Evolutionary conservation across 495 filamentous ascomycete species (phyloP).

Genomic region (Cercophora samala): DNA sequence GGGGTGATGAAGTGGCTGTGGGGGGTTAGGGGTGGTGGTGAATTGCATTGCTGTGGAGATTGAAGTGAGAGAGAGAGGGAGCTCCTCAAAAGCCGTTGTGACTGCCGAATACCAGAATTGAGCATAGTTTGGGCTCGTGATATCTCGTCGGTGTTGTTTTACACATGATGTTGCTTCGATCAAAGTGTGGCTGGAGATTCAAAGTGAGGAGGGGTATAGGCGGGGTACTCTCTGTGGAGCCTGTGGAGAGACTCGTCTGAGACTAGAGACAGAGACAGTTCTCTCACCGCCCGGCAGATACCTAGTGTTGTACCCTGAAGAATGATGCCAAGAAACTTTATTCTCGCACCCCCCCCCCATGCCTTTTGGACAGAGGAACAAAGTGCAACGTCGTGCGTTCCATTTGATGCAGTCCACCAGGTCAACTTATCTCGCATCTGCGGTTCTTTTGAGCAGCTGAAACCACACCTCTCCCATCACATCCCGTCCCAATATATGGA

Average conservation of each 20-base stretch:
- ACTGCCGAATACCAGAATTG: not conserved
- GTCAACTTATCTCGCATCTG: not conserved
- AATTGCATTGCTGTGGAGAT: not conserved
- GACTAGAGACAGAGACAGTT: too few relatives aligned
- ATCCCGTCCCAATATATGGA: constrained; percentile 8
- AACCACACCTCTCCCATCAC: constrained; percentile 1
- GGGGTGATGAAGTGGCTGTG: not conserved
- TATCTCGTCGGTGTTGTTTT: not conserved
- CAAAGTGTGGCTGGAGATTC: not conserved
- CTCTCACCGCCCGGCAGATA: not conserved
- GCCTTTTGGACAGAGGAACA: not conserved
- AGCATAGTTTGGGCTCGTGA: not conserved
- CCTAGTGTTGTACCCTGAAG: not conserved
- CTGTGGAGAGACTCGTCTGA: too few relatives aligned
- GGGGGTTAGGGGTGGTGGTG: not conserved
- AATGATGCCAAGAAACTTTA: not conserved
- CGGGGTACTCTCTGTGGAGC: too few relatives aligned
- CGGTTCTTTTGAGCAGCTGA: not conserved
- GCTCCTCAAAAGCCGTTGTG: not conserved
- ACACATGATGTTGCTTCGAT: not conserved
- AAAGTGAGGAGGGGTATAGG: not conserved
- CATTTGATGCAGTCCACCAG: not conserved
- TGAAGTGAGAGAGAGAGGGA: not conserved
- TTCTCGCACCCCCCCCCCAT: not conserved
- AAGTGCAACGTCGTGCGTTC: constrained; percentile 3